Evolutionary conservation across 805 yeast genomes (phyloP).

Genomic region (Myxozyma lipomycoides): DNA sequence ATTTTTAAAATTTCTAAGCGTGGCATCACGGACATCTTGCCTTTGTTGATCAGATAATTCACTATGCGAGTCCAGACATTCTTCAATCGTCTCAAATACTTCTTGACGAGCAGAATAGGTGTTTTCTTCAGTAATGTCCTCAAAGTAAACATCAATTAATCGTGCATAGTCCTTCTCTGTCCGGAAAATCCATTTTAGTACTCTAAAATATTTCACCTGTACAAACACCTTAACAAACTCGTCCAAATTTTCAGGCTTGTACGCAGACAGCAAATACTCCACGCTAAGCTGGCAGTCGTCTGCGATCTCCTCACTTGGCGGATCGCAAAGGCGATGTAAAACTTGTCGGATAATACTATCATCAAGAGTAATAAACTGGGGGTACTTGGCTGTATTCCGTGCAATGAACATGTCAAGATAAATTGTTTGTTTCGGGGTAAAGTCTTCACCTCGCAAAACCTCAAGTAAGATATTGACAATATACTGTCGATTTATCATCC

Average conservation of each 20-base stretch:
- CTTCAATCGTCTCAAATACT: constrained; percentile 27
- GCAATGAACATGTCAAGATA: constrained; percentile 67
- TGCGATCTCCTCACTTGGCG: constrained; percentile 37
- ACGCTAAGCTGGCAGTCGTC: constrained; percentile 73
- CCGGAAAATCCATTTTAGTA: constrained; percentile 54
- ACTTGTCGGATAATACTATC: constrained; percentile 52
- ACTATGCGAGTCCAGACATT: constrained; percentile 16
- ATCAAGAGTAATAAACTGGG: constrained; percentile 72
- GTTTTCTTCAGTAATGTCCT: constrained; percentile 13
- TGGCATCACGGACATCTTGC: constrained; percentile 16
- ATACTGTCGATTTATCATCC: constrained; percentile 63
- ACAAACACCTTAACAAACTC: constrained; percentile 50
- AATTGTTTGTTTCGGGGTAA: constrained; percentile 24
- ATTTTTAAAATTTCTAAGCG: constrained; percentile 17
- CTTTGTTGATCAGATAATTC: constrained; percentile 17
- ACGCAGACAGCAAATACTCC: constrained; percentile 63
- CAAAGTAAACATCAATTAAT: constrained; percentile 39
- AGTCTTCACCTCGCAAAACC: constrained; percentile 41
- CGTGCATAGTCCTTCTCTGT: constrained; percentile 51
- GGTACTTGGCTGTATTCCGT: constrained; percentile 76
- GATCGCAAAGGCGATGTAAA: constrained; percentile 48
- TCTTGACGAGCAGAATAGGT: constrained; percentile 12
- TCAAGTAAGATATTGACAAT: constrained; percentile 69
- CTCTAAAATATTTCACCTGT: constrained; percentile 54
- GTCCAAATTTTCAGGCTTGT: constrained; percentile 55